Base-by-base conservation (phyloP, 306 rosid genomes). In the Hippophae gyantsensis region DNA sequence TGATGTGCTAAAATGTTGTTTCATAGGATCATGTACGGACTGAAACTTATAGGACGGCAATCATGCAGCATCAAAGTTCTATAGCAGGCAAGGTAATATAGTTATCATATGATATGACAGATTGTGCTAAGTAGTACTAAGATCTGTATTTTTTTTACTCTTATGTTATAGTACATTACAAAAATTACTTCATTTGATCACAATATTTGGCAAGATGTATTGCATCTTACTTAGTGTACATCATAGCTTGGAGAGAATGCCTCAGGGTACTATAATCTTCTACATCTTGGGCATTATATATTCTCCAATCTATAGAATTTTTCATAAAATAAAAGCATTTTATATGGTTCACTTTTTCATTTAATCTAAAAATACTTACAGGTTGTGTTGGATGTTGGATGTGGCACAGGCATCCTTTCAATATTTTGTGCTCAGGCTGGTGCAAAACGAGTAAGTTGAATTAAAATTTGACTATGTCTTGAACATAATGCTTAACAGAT, bases 401-500 rank as follows among this genome's bases (percentile, higher is more conserved):
- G 98, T 46, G 98, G 98, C 66, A 87, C 98, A 0, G 98, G 98
- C 49, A 87, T 92, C 68, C 95, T 92, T 57, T 87, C 98, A 32
- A 92, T 92, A 72, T 92, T 92, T 76, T 92, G 98, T 78, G 98
- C 96, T 69, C 92, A 83, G 70, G 96, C 96, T 66, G 98, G 98
- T 50, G 98, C 98, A 42, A 92, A 78, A 69, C 86, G 98, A 70
- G 98, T 92, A 84, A 71, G 81, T 67, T 63, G 41, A 71, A 58
- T 18, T 18, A 18, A 18, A 23, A 41, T 48, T 46, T 65, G 41
- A 42, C 58, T 54, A 40, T 42, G 8, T 8, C 25, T 47, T 46
- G 7, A 40, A 10, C 11, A 43, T 7, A 43, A 18, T 18, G 18
- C 18, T 18, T 18, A 18, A 18, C 18, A 18, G 18, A 18, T 18